Evolutionary conservation across 345 rosid species (phyloP).

Genomic region (Brassica juncea): DNA sequence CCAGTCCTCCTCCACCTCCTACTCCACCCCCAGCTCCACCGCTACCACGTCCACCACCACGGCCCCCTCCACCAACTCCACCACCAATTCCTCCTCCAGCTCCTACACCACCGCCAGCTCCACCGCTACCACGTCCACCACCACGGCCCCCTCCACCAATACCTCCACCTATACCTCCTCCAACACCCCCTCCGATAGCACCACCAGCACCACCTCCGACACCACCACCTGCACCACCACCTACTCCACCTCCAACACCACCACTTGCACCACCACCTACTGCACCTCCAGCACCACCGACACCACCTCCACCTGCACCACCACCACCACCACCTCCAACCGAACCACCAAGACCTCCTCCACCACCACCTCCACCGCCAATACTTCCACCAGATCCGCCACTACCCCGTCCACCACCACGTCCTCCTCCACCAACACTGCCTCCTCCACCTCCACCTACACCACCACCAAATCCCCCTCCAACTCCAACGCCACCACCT

Average conservation of each 20-base stretch:
- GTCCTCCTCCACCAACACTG: neutral
- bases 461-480: neutral
- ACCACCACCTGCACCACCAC: neutral
- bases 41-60: neutral
- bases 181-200: neutral
- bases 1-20: neutral
- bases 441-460: neutral
- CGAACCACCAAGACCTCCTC: neutral
- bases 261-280: neutral
- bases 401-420: neutral
- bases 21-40: neutral
- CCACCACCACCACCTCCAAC: neutral
- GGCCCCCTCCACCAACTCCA: neutral
- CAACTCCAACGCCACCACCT: neutral
- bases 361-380: neutral
- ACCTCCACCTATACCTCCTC: neutral
- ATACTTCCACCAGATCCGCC: neutral
- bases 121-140: neutral
- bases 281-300: neutral
- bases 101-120: neutral
- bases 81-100: neutral
- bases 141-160: neutral
- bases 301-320: neutral
- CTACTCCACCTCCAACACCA: neutral
- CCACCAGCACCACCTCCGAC: neutral